phyloP scores from a whole-genome alignment of 2,329 filamentous ascomycete genomes.

The Penicillium sp. region DNA sequence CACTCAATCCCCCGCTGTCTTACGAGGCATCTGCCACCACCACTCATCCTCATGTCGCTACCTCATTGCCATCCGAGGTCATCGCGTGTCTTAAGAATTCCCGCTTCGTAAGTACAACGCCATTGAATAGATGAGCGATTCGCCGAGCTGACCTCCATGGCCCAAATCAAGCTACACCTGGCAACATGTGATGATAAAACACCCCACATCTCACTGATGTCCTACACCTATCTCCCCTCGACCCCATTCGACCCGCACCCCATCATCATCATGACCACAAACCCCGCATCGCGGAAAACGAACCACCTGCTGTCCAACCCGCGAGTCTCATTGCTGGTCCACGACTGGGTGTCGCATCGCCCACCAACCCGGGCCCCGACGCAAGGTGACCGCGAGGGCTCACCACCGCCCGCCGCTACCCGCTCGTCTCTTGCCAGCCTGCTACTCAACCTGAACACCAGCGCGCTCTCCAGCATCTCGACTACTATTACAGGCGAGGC shows the following conservation, averaged over 20 bases:
- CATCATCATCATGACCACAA: constrained; percentile 93
- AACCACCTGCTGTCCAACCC: constrained; percentile 80
- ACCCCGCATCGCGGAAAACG: constrained; percentile 67
- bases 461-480: constrained; percentile 80
- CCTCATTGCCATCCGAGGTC: constrained; percentile 76
- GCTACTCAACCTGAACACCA: constrained; percentile 86
- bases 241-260: constrained; percentile 67
- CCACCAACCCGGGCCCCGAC: constrained; percentile 67
- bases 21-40: constrained; percentile 72
- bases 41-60: constrained; percentile 67
- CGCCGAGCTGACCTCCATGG: neutral
- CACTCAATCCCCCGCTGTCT: constrained; percentile 65
- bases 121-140: neutral
- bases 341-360: constrained; percentile 95
- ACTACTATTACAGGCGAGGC: constrained; percentile 93
- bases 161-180: constrained; percentile 71
- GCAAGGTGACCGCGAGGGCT: constrained; percentile 57
- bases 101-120: constrained; percentile 67
- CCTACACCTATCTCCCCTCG: constrained; percentile 91
- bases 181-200: constrained; percentile 80
- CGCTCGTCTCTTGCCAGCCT: constrained; percentile 76
- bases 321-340: constrained; percentile 87
- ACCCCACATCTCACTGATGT: constrained; percentile 96
- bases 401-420: constrained; percentile 59
- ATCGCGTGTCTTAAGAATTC: constrained; percentile 90